These are phyloP conservation scores for Candida pseudoviswanathii DNA, from an alignment of 1,139 yeast species.

Conservation along the genomic window DNA sequence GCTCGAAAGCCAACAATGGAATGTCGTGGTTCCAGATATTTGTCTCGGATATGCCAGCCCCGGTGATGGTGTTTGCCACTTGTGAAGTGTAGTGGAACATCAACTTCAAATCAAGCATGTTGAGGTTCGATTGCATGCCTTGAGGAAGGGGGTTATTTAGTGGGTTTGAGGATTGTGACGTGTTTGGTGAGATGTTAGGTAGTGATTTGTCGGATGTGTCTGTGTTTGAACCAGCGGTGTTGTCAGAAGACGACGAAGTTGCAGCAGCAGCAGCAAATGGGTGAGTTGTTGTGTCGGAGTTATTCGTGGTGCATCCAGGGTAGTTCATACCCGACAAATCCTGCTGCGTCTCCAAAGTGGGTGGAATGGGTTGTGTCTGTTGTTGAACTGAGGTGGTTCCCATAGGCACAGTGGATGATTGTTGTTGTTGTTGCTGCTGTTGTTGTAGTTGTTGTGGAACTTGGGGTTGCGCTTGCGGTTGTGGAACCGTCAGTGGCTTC, in stretches of 20 bases:
- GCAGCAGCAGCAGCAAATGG: not conserved
- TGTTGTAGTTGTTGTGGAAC: conserved; percentile 5
- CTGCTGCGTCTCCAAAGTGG: not conserved
- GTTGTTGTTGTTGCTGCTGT: conserved; percentile 4
- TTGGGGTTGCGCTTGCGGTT: not conserved
- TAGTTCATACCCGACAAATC: not conserved
- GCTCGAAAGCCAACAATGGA: conserved; percentile 83
- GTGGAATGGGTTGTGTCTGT: not conserved
- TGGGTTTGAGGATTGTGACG: conserved; percentile 11
- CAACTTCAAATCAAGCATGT: conserved; percentile 74
- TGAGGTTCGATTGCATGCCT: conserved; percentile 40
- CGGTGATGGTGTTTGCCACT: conserved; percentile 85
- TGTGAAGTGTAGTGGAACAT: conserved; percentile 87
- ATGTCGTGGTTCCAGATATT: conserved; percentile 87
- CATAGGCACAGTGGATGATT: not conserved
- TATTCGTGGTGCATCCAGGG: not conserved
- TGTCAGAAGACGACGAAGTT: not conserved
- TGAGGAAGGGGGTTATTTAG: conserved; percentile 15
- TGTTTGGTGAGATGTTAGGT: conserved; percentile 35
- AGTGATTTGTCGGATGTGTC: conserved; percentile 7
- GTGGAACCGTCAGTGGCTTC: not conserved
- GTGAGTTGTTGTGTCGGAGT: not conserved
- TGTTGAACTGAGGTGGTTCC: not conserved
- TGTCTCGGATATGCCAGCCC: conserved; percentile 86
- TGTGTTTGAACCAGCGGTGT: not conserved